phyloP scores from a whole-genome alignment of 1,139 yeast species.

The Diutina ranongensis region DNA sequence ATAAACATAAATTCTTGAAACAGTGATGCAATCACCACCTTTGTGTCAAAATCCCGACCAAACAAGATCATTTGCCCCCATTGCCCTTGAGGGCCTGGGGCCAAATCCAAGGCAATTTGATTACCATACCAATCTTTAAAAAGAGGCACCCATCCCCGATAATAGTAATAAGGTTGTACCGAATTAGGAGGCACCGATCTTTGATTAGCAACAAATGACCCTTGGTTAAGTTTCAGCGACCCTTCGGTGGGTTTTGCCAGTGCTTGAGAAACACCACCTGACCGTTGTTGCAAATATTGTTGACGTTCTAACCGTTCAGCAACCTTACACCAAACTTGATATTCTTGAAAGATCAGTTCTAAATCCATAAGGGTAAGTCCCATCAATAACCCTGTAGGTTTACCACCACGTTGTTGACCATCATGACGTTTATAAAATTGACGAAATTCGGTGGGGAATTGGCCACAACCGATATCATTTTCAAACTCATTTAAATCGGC shows the following conservation, averaged over 20 bases:
- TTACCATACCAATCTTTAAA: slow-evolving; percentile 49
- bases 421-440: slow-evolving; percentile 69
- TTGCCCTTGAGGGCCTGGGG: slow-evolving; percentile 49
- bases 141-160: slow-evolving; percentile 51
- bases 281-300: slow-evolving; percentile 23
- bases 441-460: slow-evolving; percentile 64
- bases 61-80: slow-evolving; percentile 81
- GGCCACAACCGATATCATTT: slow-evolving; percentile 50
- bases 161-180: slow-evolving; percentile 42
- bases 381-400: slow-evolving; percentile 63
- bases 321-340: slow-evolving; percentile 62
- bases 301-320: slow-evolving; percentile 40
- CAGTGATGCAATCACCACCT: slow-evolving; percentile 64
- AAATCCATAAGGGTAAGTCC: slow-evolving; percentile 63
- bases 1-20: slow-evolving; percentile 78
- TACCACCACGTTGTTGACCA: slow-evolving; percentile 71
- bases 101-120: slow-evolving; percentile 49
- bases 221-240: slow-evolving; percentile 15
- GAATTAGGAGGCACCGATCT: slow-evolving; percentile 47
- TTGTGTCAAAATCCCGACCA: slow-evolving; percentile 84
- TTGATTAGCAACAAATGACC: slow-evolving; percentile 33
- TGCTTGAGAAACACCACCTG: slow-evolving; percentile 13
- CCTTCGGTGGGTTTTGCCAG: slow-evolving; percentile 9
- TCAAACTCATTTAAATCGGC: slow-evolving; percentile 74
- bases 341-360: slow-evolving; percentile 61